These are phyloP conservation scores for Penicillium soppii DNA, from an alignment of 495 filamentous ascomycete species.

Conservation along the genomic window DNA sequence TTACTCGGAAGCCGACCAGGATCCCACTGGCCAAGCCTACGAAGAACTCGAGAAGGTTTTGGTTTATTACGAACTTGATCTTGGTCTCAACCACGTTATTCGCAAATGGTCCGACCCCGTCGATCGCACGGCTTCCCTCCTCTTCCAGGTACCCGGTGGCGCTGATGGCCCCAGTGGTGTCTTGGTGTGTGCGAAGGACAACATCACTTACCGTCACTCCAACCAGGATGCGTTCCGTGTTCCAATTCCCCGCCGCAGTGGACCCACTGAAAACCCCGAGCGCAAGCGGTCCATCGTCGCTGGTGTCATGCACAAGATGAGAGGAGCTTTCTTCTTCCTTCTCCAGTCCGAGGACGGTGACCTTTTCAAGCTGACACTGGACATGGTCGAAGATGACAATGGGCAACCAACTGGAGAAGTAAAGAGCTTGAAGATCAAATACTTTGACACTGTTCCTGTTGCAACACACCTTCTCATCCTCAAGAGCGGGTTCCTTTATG, in stretches of 20 bases:
- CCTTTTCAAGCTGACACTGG: slow-evolving; percentile 92
- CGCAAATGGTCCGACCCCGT: slow-evolving; percentile 94
- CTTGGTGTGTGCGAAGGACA: slow-evolving; percentile 91
- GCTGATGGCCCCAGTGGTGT: slow-evolving; percentile 93
- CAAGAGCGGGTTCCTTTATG: slow-evolving; percentile 94
- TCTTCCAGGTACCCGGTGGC: slow-evolving; percentile 96
- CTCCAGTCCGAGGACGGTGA: slow-evolving; percentile 96
- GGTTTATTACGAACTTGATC: slow-evolving; percentile 95
- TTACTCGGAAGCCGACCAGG: slow-evolving; percentile 87
- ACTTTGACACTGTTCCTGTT: slow-evolving; percentile 93
- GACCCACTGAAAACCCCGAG: slow-evolving; percentile 87
- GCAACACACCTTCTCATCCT: slow-evolving; percentile 85
- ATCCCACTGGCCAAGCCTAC: slow-evolving; percentile 80
- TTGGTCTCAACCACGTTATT: slow-evolving; percentile 95
- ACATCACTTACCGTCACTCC: slow-evolving; percentile 89
- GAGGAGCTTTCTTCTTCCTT: slow-evolving; percentile 97
- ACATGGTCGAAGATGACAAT: slow-evolving; percentile 80
- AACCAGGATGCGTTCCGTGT: slow-evolving; percentile 88
- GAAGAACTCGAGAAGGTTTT: slow-evolving; percentile 82
- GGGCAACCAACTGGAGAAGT: slow-evolving; percentile 80
- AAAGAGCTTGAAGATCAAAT: slow-evolving; percentile 84
- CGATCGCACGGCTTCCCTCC: slow-evolving; percentile 81
- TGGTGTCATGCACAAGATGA: slow-evolving; percentile 95
- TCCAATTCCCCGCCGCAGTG: slow-evolving; percentile 80
- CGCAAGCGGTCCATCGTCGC: slow-evolving; percentile 82